A percentile compares a stretch with the other conserved stretches of the same genome.
phyloP scores from a whole-genome alignment of 2,329 filamentous ascomycete species.

The Periconia sp. region DNA sequence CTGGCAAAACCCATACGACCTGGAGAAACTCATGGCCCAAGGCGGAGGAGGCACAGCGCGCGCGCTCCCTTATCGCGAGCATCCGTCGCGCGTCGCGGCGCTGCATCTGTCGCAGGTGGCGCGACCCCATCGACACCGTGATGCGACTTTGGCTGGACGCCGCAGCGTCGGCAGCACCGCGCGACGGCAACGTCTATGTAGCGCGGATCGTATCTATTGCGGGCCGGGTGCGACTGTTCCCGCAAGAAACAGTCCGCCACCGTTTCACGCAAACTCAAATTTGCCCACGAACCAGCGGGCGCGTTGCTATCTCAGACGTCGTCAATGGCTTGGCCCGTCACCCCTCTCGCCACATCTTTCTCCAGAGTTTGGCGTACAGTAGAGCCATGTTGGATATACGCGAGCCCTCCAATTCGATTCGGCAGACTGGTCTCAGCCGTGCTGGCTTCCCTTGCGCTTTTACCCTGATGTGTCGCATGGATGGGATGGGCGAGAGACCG shows the following conservation, averaged over 20 bases:
- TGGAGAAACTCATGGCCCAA: not conserved
- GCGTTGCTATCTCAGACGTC: constrained; percentile 4
- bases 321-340: not conserved
- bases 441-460: too few species aligned
- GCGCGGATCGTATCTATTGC: not conserved
- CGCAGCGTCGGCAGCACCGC: too few species aligned
- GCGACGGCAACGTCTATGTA: too few species aligned
- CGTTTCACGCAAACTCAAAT: constrained; percentile 4
- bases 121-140: too few species aligned
- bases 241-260: constrained; percentile 8
- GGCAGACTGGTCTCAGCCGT: too few species aligned
- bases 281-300: constrained; percentile 6
- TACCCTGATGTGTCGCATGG: constrained; percentile 17
- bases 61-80: constrained; percentile 4
- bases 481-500: constrained; percentile 7
- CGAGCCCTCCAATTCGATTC: not conserved
- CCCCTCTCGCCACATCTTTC: constrained; percentile 4
- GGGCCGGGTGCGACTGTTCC: not conserved
- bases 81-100: too few species aligned
- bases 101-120: too few species aligned
- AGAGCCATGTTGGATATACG: constrained; percentile 2
- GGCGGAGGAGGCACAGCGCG: not conserved
- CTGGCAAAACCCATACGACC: constrained; percentile 2
- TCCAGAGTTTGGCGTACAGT: not conserved
- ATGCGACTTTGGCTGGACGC: too few species aligned